phyloP scores from a whole-genome alignment of 371 early-diverging fungal genomes.

The Choanephora cucurbitarum region DNA sequence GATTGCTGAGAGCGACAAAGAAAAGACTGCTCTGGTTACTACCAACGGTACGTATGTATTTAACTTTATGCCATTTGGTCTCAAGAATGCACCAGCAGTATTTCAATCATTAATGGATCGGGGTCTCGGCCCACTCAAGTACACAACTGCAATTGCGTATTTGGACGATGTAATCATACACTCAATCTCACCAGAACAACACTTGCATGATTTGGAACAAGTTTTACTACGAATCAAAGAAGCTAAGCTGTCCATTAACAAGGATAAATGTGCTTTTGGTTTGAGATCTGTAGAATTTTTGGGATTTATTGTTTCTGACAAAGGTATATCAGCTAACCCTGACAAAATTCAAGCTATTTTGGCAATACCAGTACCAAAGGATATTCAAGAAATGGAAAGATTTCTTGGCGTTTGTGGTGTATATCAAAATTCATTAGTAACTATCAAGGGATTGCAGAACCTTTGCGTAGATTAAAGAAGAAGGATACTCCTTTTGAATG shows the following conservation, averaged over 20 bases:
- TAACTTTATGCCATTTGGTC: neutral
- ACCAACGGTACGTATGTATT: neutral
- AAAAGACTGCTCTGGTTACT: neutral
- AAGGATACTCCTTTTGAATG: neutral
- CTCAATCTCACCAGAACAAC: neutral
- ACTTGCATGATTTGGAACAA: neutral
- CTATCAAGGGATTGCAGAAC: constrained; percentile 2
- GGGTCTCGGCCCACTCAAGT: constrained; percentile 32
- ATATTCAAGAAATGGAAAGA: neutral
- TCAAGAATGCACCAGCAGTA: neutral
- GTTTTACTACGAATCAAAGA: constrained; percentile 25
- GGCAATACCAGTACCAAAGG: neutral
- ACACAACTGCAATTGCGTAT: constrained; percentile 2
- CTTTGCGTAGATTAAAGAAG: constrained; percentile 3
- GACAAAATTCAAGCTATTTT: neutral
- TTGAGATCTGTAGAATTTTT: constrained; percentile 20
- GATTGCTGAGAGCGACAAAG: neutral
- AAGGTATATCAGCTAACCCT: neutral
- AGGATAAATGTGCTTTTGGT: constrained; percentile 45
- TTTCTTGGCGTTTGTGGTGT: neutral
- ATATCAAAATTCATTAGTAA: neutral
- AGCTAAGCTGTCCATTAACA: constrained; percentile 27
- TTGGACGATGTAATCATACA: constrained; percentile 3
- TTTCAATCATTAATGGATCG: constrained; percentile 32
- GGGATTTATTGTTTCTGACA: neutral